These are phyloP conservation scores for Litchi chinensis DNA, from an alignment of 345 rosid genomes.

Conservation along the genomic window DNA sequence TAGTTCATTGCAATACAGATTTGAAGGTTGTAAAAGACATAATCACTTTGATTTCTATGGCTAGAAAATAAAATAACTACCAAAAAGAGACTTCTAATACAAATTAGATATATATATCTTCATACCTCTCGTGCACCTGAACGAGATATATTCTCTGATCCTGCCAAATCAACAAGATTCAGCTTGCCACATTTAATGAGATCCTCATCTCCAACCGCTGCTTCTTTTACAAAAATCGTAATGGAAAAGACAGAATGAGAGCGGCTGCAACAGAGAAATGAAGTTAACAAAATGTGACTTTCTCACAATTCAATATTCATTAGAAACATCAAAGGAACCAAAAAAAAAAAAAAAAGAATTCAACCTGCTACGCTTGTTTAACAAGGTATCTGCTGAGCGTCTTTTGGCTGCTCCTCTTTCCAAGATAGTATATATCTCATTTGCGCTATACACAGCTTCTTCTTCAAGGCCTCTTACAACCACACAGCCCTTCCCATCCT, in stretches of 20 bases:
- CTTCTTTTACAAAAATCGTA: conserved; percentile 77
- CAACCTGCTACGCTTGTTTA: conserved; percentile 89
- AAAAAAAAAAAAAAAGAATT: conserved; percentile 3
- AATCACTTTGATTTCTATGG: background rate
- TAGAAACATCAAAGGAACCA: background rate
- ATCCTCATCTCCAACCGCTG: conserved; percentile 82
- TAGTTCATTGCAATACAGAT: background rate
- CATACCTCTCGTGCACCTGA: conserved; percentile 85
- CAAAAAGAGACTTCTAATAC: background rate
- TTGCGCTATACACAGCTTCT: conserved; percentile 89
- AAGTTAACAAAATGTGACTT: conserved; percentile 13
- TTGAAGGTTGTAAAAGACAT: background rate
- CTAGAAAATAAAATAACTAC: background rate
- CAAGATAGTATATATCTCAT: conserved; percentile 77
- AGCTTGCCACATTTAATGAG: conserved; percentile 96
- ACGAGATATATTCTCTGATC: conserved; percentile 90
- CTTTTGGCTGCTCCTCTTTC: conserved; percentile 85
- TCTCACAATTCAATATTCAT: conserved; percentile 1
- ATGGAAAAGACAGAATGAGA: conserved; percentile 95
- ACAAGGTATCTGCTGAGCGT: conserved; percentile 85
- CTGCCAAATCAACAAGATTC: conserved; percentile 97
- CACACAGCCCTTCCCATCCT: conserved; percentile 91
- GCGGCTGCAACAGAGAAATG: conserved; percentile 53
- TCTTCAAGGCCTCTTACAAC: conserved; percentile 91
- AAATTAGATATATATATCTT: background rate